phyloP scores from a whole-genome alignment of 129 eudicot genomes.

The Chrysanthemum makinoi region DNA sequence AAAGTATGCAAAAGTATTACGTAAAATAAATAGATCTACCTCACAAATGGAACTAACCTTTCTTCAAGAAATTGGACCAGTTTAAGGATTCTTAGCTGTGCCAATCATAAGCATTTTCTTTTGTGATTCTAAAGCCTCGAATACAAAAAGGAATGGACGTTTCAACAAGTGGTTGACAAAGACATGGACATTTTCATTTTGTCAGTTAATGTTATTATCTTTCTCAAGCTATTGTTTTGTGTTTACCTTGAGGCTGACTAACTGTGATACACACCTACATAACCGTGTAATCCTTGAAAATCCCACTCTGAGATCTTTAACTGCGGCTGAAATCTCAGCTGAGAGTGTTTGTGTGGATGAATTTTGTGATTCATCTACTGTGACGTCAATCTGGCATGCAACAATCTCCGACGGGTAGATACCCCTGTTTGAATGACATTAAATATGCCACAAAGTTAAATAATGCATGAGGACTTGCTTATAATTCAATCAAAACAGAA shows the following conservation, averaged over 20 bases:
- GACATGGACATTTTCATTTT: not conserved
- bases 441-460: conserved; percentile 19
- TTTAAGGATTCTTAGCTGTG: too few species aligned
- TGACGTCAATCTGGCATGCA: conserved; percentile 38
- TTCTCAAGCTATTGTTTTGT: conserved; percentile 4
- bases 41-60: too few species aligned
- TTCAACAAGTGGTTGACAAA: conserved; percentile 30
- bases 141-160: conserved; percentile 10
- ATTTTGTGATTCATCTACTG: conserved; percentile 18
- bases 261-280: conserved; percentile 58
- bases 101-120: not conserved
- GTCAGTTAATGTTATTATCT: not conserved
- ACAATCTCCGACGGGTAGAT: conserved; percentile 65
- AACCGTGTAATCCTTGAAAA: conserved; percentile 54
- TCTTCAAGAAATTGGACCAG: too few species aligned
- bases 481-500: too few species aligned
- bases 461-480: not conserved
- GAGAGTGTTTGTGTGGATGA: conserved; percentile 27
- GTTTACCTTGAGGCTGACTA: conserved; percentile 35
- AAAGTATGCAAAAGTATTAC: not conserved
- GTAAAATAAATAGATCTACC: too few species aligned
- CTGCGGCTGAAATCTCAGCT: conserved; percentile 41
- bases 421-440: conserved; percentile 49
- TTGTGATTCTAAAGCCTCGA: not conserved
- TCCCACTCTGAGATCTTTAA: conserved; percentile 52